Evolutionary conservation across 805 yeast genomes (phyloP).

Genomic region (Yarrowia alimentaria): DNA sequence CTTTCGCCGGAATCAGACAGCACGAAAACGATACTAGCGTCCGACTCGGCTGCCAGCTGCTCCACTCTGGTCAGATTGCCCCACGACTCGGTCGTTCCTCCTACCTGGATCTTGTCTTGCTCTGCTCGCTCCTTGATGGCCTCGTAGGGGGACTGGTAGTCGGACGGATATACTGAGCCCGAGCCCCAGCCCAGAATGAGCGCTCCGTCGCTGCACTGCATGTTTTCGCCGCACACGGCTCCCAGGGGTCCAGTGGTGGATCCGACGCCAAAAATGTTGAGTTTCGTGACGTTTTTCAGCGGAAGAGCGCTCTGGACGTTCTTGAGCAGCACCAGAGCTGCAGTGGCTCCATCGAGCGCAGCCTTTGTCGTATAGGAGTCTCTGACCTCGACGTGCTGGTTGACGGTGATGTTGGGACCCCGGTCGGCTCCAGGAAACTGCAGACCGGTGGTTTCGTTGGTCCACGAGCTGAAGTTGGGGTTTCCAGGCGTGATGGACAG

Average conservation of each 20-base stretch:
- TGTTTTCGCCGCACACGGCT: conserved; percentile 51
- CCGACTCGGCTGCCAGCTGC: conserved; percentile 36
- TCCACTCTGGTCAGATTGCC: conserved; percentile 7
- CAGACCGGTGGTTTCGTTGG: conserved; percentile 48
- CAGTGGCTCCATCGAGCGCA: conserved; percentile 54
- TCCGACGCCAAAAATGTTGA: conserved; percentile 39
- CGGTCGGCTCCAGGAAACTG: conserved; percentile 42
- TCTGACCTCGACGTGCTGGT: conserved; percentile 56
- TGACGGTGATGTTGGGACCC: conserved; percentile 55
- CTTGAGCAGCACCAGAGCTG: conserved; percentile 53
- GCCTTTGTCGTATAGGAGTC: conserved; percentile 47
- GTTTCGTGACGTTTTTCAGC: conserved; percentile 46
- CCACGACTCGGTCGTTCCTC: conserved; percentile 13
- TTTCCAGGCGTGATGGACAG: conserved; percentile 37
- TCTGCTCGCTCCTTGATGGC: conserved; percentile 52
- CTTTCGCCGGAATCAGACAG: conserved; percentile 61
- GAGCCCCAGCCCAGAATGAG: conserved; percentile 66
- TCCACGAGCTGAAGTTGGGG: conserved; percentile 61
- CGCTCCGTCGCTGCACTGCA: conserved; percentile 53
- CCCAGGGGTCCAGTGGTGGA: conserved; percentile 54
- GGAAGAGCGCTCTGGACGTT: conserved; percentile 55
- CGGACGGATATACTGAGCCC: conserved; percentile 56
- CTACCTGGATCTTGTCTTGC: neutral
- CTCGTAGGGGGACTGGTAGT: conserved; percentile 56
- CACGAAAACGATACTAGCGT: conserved; percentile 55